These are phyloP conservation scores for Clitoria ternatea DNA, from an alignment of 306 rosid genomes.

Conservation along the genomic window DNA sequence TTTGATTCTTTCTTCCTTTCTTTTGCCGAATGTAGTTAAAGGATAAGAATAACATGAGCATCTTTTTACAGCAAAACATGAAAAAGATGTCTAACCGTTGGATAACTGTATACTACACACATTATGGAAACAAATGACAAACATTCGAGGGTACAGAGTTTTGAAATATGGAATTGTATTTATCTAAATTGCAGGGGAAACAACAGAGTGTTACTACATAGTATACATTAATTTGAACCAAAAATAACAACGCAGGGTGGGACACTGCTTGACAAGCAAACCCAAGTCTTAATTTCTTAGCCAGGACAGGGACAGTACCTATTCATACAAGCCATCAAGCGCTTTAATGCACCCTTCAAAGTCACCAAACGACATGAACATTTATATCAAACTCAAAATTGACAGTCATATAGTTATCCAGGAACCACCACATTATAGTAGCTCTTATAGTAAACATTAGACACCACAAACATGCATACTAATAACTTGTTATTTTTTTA, in stretches of 20 bases:
- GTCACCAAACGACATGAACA: neutral
- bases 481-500: too few relatives aligned
- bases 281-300: neutral
- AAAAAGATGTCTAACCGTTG: neutral
- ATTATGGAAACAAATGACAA: neutral
- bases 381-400: neutral
- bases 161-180: neutral
- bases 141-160: neutral
- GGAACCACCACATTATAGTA: too few relatives aligned
- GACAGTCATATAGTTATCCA: neutral
- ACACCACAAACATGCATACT: too few relatives aligned
- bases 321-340: neutral
- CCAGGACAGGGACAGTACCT: neutral
- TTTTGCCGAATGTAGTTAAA: neutral
- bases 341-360: neutral
- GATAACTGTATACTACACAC: neutral
- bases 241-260: neutral
- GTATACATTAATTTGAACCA: neutral
- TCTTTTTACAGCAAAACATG: neutral
- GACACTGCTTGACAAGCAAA: neutral
- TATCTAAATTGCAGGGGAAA: conserved; percentile 1
- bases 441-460: too few relatives aligned
- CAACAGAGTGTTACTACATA: conserved; percentile 15
- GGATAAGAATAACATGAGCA: neutral
- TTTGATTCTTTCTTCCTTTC: neutral